Base-by-base conservation (phyloP, 495 filamentous ascomycete species). In the Pseudomonodictys pantanalensis region DNA sequence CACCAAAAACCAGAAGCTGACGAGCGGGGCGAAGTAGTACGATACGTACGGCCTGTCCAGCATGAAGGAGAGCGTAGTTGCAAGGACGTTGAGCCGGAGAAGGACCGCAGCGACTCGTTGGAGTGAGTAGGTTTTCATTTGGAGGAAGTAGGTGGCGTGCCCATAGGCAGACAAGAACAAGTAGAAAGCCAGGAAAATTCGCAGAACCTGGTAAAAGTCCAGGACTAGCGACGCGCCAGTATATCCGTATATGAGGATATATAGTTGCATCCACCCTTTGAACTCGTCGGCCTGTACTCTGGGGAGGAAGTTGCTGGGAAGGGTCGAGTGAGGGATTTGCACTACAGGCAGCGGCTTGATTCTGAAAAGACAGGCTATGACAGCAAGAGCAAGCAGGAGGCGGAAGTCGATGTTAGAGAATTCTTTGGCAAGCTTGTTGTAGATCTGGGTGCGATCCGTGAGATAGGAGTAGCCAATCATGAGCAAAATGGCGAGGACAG, bases 201-300 rank as follows among this genome's bases (percentile, higher is more conserved):
- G 77, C 25, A 82, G 68, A 26, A 80, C 64, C 60, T 81, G 62
- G 60, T 85, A 85, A 38, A 84, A 75, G 68, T 73, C 73, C 1
- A 83, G 64, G 2, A 71, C 57, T 44, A 72, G 75, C 8, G 80
- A 82, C 23, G 76, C 80, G 25, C 77, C 73, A 39, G 79, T 79
- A 58, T 80, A 86, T 57, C 83, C 77, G 63, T 83, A 85, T 26
- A 82, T 72, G 23, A 86, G 71, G 18, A 86, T 76, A 22, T 80
- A 58, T 46, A 78, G 70, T 56, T 85, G 83, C 81, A 86, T 81
- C 76, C 81, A 79, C 15, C 84, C 84, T 72, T 86, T 86, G 77
- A 80, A 83, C 65, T 87, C 84, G 60, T 85, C 76, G 3, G 79
- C 81, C 59, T 85, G 83, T 17, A 78, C 69, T 58, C 80, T 71